Evolutionary conservation across 2,329 filamentous ascomycete genomes (phyloP).

Genomic region (Aspergillus flavus): DNA sequence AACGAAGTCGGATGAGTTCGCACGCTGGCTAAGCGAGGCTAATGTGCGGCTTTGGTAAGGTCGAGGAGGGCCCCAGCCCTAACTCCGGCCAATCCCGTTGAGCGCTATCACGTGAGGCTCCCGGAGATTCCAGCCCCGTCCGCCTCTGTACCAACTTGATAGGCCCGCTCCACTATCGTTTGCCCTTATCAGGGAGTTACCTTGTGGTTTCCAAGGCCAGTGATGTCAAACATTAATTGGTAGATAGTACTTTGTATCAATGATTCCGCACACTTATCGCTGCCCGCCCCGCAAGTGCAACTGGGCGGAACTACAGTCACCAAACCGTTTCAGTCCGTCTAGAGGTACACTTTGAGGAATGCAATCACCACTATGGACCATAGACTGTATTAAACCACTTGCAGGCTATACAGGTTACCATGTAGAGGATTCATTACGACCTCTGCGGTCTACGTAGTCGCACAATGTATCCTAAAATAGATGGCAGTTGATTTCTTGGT

Average conservation of each 20-base stretch:
- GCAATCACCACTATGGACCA: background rate
- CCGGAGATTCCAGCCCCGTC: constrained; percentile 2
- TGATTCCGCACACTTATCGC: constrained; percentile 8
- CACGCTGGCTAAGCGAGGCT: constrained; percentile 45
- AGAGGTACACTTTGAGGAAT: background rate
- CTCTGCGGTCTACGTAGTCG: background rate
- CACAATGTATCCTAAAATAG: background rate
- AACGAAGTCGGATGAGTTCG: constrained; percentile 45
- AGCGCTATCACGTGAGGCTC: constrained; percentile 28
- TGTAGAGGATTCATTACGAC: background rate
- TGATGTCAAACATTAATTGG: constrained; percentile 2
- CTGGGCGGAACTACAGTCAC: background rate
- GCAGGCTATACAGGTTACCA: background rate
- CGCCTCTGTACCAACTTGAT: constrained; percentile 1
- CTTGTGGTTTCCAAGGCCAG: background rate
- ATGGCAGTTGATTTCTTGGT: background rate
- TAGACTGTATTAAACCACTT: background rate
- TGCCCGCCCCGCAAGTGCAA: background rate
- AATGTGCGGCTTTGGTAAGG: constrained; percentile 36
- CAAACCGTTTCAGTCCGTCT: background rate
- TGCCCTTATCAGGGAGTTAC: constrained; percentile 1
- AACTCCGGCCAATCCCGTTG: constrained; percentile 34
- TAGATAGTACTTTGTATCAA: background rate
- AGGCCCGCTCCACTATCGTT: background rate
- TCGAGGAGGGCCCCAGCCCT: constrained; percentile 43